Conservation (phyloP, 2,329 filamentous ascomycete genomes). For the Cylindrodendrum hubeiense region DNA sequence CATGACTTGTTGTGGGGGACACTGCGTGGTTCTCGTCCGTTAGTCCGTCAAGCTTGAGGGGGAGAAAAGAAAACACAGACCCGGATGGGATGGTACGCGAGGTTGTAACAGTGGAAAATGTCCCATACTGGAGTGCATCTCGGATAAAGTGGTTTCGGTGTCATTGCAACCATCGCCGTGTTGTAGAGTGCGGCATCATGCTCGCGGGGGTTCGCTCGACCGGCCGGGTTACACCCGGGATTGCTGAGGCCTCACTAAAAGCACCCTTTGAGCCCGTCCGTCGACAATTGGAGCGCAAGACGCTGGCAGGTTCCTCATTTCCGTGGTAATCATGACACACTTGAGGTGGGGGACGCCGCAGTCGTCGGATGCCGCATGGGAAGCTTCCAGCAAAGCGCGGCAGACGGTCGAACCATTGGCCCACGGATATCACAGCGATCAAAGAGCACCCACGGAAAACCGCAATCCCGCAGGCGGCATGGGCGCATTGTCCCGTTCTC, state of each 20-base stretch:
- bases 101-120: not conserved
- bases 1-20: slow-evolving; percentile 21
- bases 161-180: not conserved
- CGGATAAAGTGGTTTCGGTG: not conserved
- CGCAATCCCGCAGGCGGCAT: not conserved
- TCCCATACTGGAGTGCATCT: not conserved
- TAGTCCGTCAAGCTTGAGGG: not conserved
- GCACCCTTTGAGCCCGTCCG: slow-evolving; percentile 2
- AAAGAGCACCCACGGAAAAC: slow-evolving; percentile 8
- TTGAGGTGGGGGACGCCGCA: slow-evolving; percentile 6
- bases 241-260: slow-evolving; percentile 6
- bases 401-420: slow-evolving; percentile 13
- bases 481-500: not conserved
- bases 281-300: slow-evolving; percentile 21
- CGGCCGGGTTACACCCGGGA: slow-evolving; percentile 28
- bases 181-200: not conserved
- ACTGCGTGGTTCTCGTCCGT: not conserved
- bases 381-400: slow-evolving; percentile 18
- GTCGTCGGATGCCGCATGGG: not conserved
- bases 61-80: not conserved
- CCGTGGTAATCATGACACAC: slow-evolving; percentile 29
- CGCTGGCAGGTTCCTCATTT: not conserved
- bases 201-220: not conserved
- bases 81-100: not conserved
- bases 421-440: slow-evolving; percentile 14